phyloP scores from a whole-genome alignment of 2,329 filamentous ascomycete species.

The Diaporthe helianthi region DNA sequence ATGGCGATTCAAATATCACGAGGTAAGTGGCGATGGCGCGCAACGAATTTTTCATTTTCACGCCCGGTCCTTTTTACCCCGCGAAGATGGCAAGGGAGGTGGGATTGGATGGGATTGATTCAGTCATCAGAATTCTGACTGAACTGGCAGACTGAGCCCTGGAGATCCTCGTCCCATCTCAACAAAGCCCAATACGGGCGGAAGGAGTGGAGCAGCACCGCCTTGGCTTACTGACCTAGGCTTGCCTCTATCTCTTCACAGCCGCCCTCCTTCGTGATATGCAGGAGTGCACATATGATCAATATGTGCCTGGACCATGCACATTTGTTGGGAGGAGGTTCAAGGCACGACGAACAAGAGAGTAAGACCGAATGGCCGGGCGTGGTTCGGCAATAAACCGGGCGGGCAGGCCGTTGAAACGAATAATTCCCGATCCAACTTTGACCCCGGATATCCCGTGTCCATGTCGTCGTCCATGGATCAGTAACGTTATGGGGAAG shows the following conservation, averaged over 20 bases:
- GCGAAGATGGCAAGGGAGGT: background rate
- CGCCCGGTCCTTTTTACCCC: background rate
- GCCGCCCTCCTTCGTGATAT: slow-evolving; percentile 9
- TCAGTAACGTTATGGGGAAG: slow-evolving; percentile 1
- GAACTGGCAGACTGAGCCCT: too few species aligned
- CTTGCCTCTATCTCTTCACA: slow-evolving; percentile 3
- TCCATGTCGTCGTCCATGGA: background rate
- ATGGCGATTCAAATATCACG: slow-evolving; percentile 2
- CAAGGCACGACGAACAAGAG: background rate
- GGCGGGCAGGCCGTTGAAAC: background rate
- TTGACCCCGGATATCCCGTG: background rate
- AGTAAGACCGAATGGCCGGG: background rate
- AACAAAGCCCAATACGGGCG: slow-evolving; percentile 15
- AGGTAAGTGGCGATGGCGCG: slow-evolving; percentile 23
- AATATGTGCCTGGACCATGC: background rate
- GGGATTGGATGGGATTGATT: slow-evolving; percentile 6
- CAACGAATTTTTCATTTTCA: background rate
- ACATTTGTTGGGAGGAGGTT: background rate
- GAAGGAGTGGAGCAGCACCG: slow-evolving; percentile 9
- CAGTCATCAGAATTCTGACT: background rate
- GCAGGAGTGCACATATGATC: background rate
- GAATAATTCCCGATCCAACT: background rate
- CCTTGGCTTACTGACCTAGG: slow-evolving; percentile 9
- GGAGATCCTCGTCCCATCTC: background rate
- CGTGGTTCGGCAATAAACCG: background rate